A percentile compares a stretch with the other conserved stretches of the same genome.
These are phyloP conservation scores for Williopsis jadinii DNA, from an alignment of 1,139 yeast species.

Conservation along the genomic window DNA sequence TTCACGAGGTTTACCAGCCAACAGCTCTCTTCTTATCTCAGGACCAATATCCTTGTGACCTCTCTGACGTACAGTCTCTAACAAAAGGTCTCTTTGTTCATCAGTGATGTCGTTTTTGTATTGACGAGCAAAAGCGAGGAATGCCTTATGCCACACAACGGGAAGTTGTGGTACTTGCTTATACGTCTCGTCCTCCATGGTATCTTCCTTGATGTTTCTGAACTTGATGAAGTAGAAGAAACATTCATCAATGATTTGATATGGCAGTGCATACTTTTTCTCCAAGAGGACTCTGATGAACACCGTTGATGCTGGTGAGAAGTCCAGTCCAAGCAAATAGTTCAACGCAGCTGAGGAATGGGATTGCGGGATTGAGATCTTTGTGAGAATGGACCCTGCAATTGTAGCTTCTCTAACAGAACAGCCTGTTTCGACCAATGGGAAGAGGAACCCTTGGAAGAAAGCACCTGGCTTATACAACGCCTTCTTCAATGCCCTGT, in stretches of 20 bases:
- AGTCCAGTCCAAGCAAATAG: constrained; percentile 76
- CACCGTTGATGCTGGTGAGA: constrained; percentile 82
- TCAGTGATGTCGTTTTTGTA: constrained; percentile 96
- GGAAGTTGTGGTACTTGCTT: constrained; percentile 66
- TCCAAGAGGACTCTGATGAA: constrained; percentile 85
- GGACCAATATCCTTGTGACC: constrained; percentile 87
- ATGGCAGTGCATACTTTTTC: constrained; percentile 94
- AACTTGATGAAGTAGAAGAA: constrained; percentile 95
- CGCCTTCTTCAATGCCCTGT: constrained; percentile 86
- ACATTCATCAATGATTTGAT: constrained; percentile 89
- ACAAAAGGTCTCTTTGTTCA: constrained; percentile 89
- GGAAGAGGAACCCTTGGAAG: constrained; percentile 91
- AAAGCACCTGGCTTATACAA: constrained; percentile 96
- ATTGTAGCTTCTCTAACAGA: constrained; percentile 91
- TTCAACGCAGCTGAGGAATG: constrained; percentile 95
- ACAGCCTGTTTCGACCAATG: constrained; percentile 78
- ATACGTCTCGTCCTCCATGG: constrained; percentile 31
- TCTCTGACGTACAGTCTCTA: constrained; percentile 88
- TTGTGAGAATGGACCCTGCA: constrained; percentile 85
- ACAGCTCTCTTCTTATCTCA: constrained; percentile 86
- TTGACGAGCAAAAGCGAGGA: constrained; percentile 88
- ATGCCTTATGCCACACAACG: constrained; percentile 95
- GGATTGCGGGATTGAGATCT: constrained; percentile 87
- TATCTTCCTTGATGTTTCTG: constrained; percentile 45
- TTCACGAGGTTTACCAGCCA: constrained; percentile 65